Percentiles rank a stretch among this genome's conserved stretches.
These are phyloP conservation scores for Arxiozyma bovina DNA, from an alignment of 1,139 yeast species.

Conservation along the genomic window DNA sequence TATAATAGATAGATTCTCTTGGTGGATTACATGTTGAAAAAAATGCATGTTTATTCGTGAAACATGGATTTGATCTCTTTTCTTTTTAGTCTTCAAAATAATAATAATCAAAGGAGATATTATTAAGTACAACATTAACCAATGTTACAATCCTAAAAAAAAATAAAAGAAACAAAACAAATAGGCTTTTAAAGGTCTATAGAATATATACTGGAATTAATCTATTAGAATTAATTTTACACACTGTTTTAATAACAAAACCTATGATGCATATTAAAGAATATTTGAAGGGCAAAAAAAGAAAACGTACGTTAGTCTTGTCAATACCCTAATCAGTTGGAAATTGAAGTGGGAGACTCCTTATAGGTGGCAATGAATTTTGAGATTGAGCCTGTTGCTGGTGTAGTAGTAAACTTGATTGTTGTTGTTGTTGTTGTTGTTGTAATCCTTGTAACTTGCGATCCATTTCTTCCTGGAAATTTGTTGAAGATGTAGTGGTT, in stretches of 20 bases:
- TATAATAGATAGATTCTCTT: too few species aligned
- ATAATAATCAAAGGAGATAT: too few species aligned
- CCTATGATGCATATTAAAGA: background rate
- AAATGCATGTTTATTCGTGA: background rate
- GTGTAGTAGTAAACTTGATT: background rate
- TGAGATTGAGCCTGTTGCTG: background rate
- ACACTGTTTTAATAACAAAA: background rate
- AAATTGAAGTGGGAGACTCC: slow-evolving; percentile 28
- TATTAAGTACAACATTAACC: too few species aligned
- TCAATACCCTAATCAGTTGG: slow-evolving; percentile 21
- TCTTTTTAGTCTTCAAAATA: background rate
- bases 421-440: slow-evolving; percentile 10
- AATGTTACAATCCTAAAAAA: too few species aligned
- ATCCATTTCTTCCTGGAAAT: slow-evolving; percentile 18
- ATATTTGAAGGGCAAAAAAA: background rate
- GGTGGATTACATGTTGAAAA: background rate
- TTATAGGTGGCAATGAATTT: slow-evolving; percentile 24
- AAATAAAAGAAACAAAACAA: too few species aligned
- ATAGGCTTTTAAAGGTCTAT: background rate
- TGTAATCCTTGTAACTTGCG: slow-evolving; percentile 17
- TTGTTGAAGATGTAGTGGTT: slow-evolving; percentile 1
- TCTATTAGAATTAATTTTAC: background rate
- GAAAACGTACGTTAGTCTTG: background rate
- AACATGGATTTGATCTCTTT: background rate
- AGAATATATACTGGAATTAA: background rate